These are phyloP conservation scores for Ustilago trichophora DNA, from an alignment of 1,284 basidiomycete genomes.

Conservation along the genomic window DNA sequence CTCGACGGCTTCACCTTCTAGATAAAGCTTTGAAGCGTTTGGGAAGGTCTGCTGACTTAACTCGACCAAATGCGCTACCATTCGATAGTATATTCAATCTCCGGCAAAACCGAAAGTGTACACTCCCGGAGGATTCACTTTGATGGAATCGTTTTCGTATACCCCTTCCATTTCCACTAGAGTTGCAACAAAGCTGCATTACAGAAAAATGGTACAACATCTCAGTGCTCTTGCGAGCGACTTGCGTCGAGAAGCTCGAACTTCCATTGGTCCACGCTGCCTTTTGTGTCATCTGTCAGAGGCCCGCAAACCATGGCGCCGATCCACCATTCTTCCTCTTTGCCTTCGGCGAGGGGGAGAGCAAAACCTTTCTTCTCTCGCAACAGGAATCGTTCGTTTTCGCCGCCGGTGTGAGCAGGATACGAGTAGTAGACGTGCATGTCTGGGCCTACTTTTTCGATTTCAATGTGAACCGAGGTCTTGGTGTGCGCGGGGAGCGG, in stretches of 20 bases:
- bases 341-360: neutral
- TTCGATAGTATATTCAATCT: too few species aligned
- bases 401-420: neutral
- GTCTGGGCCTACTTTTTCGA: slow-evolving; percentile 27
- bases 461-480: slow-evolving; percentile 18
- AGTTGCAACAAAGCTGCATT: neutral
- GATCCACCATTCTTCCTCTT: slow-evolving; percentile 33
- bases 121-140: too few species aligned
- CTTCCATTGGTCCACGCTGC: slow-evolving; percentile 8
- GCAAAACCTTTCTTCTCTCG: slow-evolving; percentile 35
- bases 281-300: slow-evolving; percentile 5
- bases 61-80: too few species aligned
- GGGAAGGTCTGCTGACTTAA: too few species aligned
- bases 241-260: slow-evolving; percentile 3
- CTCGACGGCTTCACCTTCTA: neutral
- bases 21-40: neutral
- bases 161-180: too few species aligned
- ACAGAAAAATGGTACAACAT: neutral
- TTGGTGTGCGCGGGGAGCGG: slow-evolving; percentile 1
- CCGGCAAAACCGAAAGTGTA: too few species aligned
- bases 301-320: slow-evolving; percentile 43
- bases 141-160: too few species aligned
- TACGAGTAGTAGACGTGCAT: slow-evolving; percentile 34
- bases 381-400: slow-evolving; percentile 11
- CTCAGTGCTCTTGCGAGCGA: neutral